Conservation (phyloP, 805 yeast species). For the Pichia cephalocereana region DNA sequence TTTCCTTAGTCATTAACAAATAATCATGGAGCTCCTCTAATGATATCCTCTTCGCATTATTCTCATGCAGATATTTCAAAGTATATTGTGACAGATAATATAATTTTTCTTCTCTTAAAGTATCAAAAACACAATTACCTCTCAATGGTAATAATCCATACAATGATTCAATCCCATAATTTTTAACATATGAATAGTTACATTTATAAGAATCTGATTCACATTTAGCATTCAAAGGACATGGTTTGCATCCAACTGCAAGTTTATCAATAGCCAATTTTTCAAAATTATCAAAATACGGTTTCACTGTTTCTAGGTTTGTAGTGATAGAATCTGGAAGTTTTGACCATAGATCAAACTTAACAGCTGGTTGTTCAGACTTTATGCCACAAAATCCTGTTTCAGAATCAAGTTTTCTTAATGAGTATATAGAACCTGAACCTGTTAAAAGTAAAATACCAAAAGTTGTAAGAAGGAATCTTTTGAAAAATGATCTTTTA, state of each 20-base stretch:
- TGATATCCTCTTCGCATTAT: constrained; percentile 51
- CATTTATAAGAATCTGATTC: constrained; percentile 54
- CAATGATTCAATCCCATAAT: constrained; percentile 44
- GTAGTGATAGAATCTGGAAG: constrained; percentile 14
- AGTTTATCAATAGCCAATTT: constrained; percentile 37
- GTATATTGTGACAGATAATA: constrained; percentile 59
- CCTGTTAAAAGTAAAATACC: not conserved
- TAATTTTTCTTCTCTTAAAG: constrained; percentile 57
- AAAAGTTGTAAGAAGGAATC: too few species aligned
- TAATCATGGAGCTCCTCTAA: constrained; percentile 60
- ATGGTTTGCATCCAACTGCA: constrained; percentile 45
- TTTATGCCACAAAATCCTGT: constrained; percentile 64
- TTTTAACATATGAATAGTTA: constrained; percentile 51
- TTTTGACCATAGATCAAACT: constrained; percentile 3
- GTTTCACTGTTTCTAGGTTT: constrained; percentile 5
- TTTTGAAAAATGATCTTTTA: too few species aligned
- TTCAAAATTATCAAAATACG: constrained; percentile 32
- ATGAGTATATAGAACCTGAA: constrained; percentile 28
- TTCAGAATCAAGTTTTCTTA: constrained; percentile 50
- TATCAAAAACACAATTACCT: constrained; percentile 67
- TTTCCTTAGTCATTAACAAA: constrained; percentile 48
- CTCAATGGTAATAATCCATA: constrained; percentile 51
- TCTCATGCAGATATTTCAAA: constrained; percentile 52
- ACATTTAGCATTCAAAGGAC: constrained; percentile 80
- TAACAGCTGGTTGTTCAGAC: not conserved